Conservation (phyloP, 2,329 filamentous ascomycete genomes). For the Leptographium wingfieldii region DNA sequence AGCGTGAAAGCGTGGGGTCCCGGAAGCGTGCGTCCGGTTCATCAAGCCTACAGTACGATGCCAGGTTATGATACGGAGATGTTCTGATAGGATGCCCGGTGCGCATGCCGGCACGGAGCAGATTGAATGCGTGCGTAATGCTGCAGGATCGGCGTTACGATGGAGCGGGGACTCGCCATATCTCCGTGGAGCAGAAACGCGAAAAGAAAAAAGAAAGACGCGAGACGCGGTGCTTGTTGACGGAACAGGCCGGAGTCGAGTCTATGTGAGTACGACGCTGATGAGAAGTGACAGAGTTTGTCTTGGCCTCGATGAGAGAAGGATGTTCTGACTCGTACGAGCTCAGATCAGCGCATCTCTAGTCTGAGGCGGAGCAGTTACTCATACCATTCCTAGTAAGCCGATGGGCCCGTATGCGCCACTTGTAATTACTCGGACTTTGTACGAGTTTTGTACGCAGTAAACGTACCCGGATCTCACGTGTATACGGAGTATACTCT, state of each 20-base stretch:
- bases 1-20: no score
- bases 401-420: neutral
- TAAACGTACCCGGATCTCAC: no score
- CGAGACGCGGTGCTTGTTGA: neutral
- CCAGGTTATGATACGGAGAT: neutral
- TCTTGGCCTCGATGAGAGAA: neutral
- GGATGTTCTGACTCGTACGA: neutral
- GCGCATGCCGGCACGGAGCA: neutral
- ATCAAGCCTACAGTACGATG: no score
- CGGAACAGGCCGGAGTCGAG: neutral
- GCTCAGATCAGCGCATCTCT: neutral
- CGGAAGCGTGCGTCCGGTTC: no score
- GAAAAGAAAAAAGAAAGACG: neutral
- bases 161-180: neutral
- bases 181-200: neutral
- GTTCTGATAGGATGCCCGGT: neutral
- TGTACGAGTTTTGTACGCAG: no score
- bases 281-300: neutral
- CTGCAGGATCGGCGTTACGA: neutral
- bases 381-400: neutral
- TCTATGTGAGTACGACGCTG: neutral
- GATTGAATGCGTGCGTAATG: neutral
- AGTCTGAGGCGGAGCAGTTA: neutral
- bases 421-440: neutral
- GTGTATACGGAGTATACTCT: no score